These are phyloP conservation scores for Gaertneriomyces sp. DNA, from an alignment of 192 early-diverging fungal species.

Conservation along the genomic window DNA sequence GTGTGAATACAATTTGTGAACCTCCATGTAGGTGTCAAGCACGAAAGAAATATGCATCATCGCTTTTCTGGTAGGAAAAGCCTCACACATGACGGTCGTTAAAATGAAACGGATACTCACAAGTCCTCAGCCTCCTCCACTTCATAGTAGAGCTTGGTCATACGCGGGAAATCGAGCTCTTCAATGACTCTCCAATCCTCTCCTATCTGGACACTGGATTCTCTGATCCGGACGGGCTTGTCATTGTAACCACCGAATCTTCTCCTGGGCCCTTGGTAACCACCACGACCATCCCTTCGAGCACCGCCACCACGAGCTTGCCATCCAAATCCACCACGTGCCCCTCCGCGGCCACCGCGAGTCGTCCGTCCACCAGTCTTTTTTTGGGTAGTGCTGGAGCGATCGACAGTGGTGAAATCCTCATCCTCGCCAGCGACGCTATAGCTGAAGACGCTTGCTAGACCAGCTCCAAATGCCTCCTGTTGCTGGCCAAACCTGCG, in stretches of 20 bases:
- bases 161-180: slow-evolving; percentile 88
- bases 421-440: slow-evolving; percentile 82
- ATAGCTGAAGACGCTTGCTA: slow-evolving; percentile 82
- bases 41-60: slow-evolving; percentile 28
- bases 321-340: slow-evolving; percentile 27
- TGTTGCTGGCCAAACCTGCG: slow-evolving; percentile 16
- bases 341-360: slow-evolving; percentile 27
- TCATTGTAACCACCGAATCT: slow-evolving; percentile 50
- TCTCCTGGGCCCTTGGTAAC: slow-evolving; percentile 32
- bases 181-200: slow-evolving; percentile 89
- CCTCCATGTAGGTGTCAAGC: slow-evolving; percentile 24
- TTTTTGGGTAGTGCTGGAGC: slow-evolving; percentile 65
- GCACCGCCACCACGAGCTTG: slow-evolving; percentile 24
- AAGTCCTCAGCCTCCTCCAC: slow-evolving; percentile 75
- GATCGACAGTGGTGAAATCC: slow-evolving; percentile 92
- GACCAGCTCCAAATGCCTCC: slow-evolving; percentile 80
- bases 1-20: slow-evolving; percentile 45
- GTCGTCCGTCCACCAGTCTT: slow-evolving; percentile 19
- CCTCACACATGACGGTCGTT: slow-evolving; percentile 12
- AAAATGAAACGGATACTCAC: slow-evolving; percentile 47
- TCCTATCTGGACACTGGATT: slow-evolving; percentile 81
- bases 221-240: slow-evolving; percentile 70
- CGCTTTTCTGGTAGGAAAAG: background rate
- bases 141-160: slow-evolving; percentile 78
- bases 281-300: slow-evolving; percentile 20